These are phyloP conservation scores for Alternaria gaisen DNA, from an alignment of 2,329 filamentous ascomycete species.

Conservation along the genomic window DNA sequence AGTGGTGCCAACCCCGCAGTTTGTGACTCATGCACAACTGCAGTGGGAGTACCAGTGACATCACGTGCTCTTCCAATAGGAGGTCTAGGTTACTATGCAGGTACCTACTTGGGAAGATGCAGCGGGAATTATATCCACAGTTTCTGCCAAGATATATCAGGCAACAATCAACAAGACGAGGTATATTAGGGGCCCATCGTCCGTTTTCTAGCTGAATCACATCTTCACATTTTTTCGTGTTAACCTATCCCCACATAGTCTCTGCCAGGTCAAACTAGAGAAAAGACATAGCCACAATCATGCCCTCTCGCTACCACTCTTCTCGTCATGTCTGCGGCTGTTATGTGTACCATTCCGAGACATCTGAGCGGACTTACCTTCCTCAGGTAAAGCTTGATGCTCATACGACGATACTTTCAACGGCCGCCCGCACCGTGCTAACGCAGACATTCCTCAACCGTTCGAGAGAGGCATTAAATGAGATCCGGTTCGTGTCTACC, in stretches of 20 bases:
- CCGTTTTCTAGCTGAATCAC: background rate
- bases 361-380: constrained; percentile 2
- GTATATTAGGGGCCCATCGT: background rate
- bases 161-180: background rate
- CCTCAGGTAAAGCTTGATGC: constrained; percentile 9
- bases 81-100: background rate
- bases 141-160: background rate
- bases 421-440: constrained; percentile 8
- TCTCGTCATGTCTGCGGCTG: constrained; percentile 6
- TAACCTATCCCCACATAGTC: background rate
- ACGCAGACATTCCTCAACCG: constrained; percentile 9
- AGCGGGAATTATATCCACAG: background rate
- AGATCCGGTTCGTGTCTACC: constrained; percentile 4
- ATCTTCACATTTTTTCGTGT: background rate
- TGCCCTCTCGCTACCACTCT: background rate
- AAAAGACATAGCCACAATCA: background rate
- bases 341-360: background rate
- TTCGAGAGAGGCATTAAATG: background rate
- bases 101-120: background rate
- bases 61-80: constrained; percentile 2
- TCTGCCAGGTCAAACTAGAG: background rate
- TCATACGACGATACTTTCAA: constrained; percentile 9
- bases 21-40: constrained; percentile 3
- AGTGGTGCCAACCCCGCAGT: background rate
- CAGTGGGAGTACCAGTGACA: background rate